Evolutionary conservation across 2,329 filamentous ascomycete genomes (phyloP), one percentile per base, ranked within the genome.

Genomic region (Pseudogymnoascus destructans): DNA sequence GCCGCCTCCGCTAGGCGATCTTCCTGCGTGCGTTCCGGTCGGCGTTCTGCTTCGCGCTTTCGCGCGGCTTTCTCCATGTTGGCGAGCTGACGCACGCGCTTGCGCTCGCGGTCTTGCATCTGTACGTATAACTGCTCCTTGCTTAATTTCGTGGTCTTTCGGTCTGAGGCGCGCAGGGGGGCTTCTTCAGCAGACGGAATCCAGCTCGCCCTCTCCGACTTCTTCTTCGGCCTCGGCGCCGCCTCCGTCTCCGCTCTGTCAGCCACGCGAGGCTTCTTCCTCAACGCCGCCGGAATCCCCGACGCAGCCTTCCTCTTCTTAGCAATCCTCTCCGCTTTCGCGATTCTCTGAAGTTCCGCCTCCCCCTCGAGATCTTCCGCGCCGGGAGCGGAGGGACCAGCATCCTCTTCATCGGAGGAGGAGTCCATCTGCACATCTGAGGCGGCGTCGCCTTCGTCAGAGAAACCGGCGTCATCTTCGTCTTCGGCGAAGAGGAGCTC

Each of bases 381-480:
- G 58, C 71, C 73, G 11, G 42, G 42, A 35, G 73, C 71, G 60
- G 85, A 77, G 57, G 82, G 76, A 71, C 81, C 83, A 59, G 89
- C 85, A 61, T 95, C 89, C 55, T 93, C 89, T 52, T 90, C 86
- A 63, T 89, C 87, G 0, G 84, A 88, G 0, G 89, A 95, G 11
- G 87, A 91, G 66, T 95, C 89, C 75, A 96, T 85, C 52, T 88
- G 84, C 64, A 88, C 84, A 68, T 96, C 92, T 1, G 86, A 88
- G 9, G 78, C 79, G 49, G 81, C 75, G 59, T 78, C 77, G 27
- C 78, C 84, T 5, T 78, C 81, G 66, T 90, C 86, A 58, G 81
- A 83, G 71, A 91, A 85, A 61, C 86, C 79, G 59, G 76, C 76
- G 65, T 87, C 84, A 60, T 86, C 77, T 59, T 81, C 87, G 60